These are phyloP conservation scores for Parmelia sp. DNA, from an alignment of 495 filamentous ascomycete genomes.

Conservation along the genomic window DNA sequence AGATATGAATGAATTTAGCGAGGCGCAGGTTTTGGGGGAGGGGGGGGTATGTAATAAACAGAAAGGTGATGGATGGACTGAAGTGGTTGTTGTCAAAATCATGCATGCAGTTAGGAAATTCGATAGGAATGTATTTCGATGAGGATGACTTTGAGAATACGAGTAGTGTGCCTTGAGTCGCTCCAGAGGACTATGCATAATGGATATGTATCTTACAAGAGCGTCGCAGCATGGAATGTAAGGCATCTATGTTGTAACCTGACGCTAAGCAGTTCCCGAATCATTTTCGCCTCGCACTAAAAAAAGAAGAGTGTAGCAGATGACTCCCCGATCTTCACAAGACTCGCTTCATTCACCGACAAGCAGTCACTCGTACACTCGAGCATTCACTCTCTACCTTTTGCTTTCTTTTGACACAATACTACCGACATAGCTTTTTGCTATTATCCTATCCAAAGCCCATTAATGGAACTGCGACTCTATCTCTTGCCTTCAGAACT, in stretches of 20 bases:
- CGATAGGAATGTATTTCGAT: neutral
- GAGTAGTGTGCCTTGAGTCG: too few relatives aligned
- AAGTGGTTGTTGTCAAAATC: neutral
- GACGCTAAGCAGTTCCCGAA: neutral
- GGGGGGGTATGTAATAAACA: neutral
- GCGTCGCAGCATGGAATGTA: too few relatives aligned
- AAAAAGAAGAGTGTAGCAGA: neutral
- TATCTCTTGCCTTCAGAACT: constrained; percentile 26
- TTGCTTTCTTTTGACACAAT: neutral
- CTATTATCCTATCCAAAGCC: neutral
- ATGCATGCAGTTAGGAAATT: neutral
- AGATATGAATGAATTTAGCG: neutral
- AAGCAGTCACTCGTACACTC: neutral
- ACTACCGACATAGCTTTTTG: neutral
- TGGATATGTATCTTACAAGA: too few relatives aligned
- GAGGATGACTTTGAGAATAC: neutral
- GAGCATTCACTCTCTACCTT: too few relatives aligned
- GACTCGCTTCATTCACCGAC: neutral
- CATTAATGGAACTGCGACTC: constrained; percentile 28
- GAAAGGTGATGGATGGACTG: neutral
- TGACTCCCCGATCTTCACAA: neutral
- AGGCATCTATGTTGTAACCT: neutral
- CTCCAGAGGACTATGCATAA: neutral
- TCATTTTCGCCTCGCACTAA: neutral
- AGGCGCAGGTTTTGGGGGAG: constrained; percentile 18